A percentile compares a stretch with the other conserved stretches of the same genome.
Conservation (phyloP, 768 basidiomycete species). For the Dentipellis fragilis region DNA sequence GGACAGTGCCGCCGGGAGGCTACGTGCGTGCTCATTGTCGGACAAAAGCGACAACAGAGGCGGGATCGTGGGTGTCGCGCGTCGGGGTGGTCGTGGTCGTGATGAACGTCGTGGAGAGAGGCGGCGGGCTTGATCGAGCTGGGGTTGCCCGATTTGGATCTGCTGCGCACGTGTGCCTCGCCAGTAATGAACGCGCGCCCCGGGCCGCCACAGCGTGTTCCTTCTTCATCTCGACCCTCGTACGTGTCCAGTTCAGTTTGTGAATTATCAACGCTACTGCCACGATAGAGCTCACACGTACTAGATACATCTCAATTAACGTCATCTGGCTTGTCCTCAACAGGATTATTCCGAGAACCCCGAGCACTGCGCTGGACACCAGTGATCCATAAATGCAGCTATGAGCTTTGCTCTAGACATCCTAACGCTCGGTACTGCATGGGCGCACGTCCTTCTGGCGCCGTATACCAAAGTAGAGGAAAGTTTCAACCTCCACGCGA, state of each 20-base stretch:
- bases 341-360: not conserved
- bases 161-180: not conserved
- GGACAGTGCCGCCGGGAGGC: too few species aligned
- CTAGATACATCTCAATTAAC: not conserved
- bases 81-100: not conserved
- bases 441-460: conserved; percentile 62
- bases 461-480: conserved; percentile 98
- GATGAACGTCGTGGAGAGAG: not conserved
- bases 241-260: too few species aligned
- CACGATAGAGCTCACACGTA: not conserved
- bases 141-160: not conserved
- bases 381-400: not conserved
- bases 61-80: too few species aligned
- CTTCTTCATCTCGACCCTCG: not conserved
- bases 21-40: too few species aligned
- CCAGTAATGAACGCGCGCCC: not conserved
- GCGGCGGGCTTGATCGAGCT: not conserved
- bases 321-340: not conserved
- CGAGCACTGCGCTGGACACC: not conserved
- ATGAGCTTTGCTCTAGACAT: conserved; percentile 38
- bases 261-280: not conserved
- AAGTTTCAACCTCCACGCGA: conserved; percentile 89
- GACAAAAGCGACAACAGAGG: not conserved
- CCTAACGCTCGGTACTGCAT: conserved; percentile 39
- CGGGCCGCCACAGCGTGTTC: not conserved